Conservation (phyloP, 2,329 filamentous ascomycete genomes). For the Microdochium bolleyi region DNA sequence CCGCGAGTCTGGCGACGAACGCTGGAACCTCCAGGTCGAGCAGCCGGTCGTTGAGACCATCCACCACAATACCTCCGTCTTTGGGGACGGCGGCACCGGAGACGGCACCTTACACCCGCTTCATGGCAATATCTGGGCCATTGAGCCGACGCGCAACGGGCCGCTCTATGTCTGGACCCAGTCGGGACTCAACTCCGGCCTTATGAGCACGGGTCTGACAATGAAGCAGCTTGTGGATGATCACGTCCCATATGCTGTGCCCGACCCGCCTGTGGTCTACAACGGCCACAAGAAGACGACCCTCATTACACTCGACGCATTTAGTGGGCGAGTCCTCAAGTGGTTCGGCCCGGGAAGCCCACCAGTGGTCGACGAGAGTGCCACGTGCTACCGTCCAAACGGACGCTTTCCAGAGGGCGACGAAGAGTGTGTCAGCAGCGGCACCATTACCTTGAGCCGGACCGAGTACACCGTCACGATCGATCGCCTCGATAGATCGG, state of each 20-base stretch:
- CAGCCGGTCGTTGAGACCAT: constrained; percentile 86
- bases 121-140: constrained; percentile 89
- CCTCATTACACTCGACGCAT: constrained; percentile 81
- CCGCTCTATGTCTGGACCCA: constrained; percentile 81
- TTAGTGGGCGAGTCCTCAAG: constrained; percentile 73
- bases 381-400: constrained; percentile 67
- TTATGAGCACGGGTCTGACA: constrained; percentile 61
- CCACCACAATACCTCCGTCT: constrained; percentile 66
- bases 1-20: constrained; percentile 73
- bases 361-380: constrained; percentile 57
- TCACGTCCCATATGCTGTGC: constrained; percentile 66
- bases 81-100: constrained; percentile 30
- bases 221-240: constrained; percentile 87
- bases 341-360: constrained; percentile 69
- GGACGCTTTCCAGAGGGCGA: constrained; percentile 57
- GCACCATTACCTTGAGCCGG: constrained; percentile 74
- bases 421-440: constrained; percentile 71
- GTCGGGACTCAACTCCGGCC: constrained; percentile 44
- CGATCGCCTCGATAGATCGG: constrained; percentile 63
- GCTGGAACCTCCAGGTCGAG: constrained; percentile 79
- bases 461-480: constrained; percentile 89
- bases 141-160: constrained; percentile 84
- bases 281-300: constrained; percentile 87
- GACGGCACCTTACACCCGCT: constrained; percentile 55
- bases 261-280: constrained; percentile 74